phyloP scores from a whole-genome alignment of 495 filamentous ascomycete species.

The Podospora bellae-mahoneyi region DNA sequence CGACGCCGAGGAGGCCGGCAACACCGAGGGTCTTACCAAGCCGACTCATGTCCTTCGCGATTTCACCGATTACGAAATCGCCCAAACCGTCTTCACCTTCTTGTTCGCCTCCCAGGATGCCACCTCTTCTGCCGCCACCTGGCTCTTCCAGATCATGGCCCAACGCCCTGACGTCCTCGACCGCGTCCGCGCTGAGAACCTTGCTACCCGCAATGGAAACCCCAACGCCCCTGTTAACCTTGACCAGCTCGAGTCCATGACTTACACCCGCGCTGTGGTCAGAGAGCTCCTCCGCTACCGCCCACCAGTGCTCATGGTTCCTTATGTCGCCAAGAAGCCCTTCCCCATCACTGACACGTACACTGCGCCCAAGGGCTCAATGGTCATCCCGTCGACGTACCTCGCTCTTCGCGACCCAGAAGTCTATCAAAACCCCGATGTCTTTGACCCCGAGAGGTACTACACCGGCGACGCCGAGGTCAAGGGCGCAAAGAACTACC shows the following conservation, averaged over 20 bases:
- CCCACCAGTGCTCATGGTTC: constrained; percentile 96
- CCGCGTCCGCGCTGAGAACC: constrained; percentile 88
- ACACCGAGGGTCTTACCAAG: constrained; percentile 69
- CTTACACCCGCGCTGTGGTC: constrained; percentile 88
- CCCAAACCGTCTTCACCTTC: constrained; percentile 95
- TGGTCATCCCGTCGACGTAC: constrained; percentile 90
- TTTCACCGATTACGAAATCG: constrained; percentile 89
- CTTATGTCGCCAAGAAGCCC: constrained; percentile 89
- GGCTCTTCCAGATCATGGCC: constrained; percentile 93
- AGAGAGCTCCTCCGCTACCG: constrained; percentile 94
- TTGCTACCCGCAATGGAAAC: constrained; percentile 73
- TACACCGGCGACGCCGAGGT: constrained; percentile 82
- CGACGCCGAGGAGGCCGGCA: constrained; percentile 64
- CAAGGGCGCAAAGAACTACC: constrained; percentile 90
- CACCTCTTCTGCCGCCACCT: constrained; percentile 86
- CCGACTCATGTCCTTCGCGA: constrained; percentile 75
- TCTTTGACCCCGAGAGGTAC: constrained; percentile 89
- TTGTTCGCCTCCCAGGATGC: constrained; percentile 97
- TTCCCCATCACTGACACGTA: constrained; percentile 90
- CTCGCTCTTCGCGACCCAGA: constrained; percentile 91
- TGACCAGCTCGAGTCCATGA: constrained; percentile 82
- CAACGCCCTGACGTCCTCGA: constrained; percentile 89
- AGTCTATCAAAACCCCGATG: constrained; percentile 83
- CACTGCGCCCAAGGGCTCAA: constrained; percentile 86
- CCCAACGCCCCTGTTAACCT: constrained; percentile 65